Evolutionary conservation across 208 protist species (phyloP).

Genomic region (Pavlovales sp.): DNA sequence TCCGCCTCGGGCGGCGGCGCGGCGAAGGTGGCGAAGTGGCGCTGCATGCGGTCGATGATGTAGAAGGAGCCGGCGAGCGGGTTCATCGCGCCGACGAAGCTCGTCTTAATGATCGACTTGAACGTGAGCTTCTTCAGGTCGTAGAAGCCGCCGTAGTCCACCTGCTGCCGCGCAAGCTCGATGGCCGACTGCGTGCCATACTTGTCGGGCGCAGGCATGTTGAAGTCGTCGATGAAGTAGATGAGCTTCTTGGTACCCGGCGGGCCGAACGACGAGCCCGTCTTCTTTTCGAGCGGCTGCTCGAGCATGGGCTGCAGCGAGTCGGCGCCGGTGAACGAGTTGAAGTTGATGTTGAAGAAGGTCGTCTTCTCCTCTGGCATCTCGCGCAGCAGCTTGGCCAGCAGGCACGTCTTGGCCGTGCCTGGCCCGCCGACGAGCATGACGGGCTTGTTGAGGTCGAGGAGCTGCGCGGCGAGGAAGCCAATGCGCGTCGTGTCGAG

Average conservation of each 20-base stretch:
- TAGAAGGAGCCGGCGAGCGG: conserved; percentile 95
- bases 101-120: conserved; percentile 88
- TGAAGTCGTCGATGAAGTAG: conserved; percentile 97
- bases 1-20: conserved; percentile 80
- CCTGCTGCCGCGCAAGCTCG: conserved; percentile 91
- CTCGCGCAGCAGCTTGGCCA: conserved; percentile 86
- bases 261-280: conserved; percentile 86
- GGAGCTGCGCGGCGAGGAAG: conserved; percentile 84
- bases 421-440: conserved; percentile 93
- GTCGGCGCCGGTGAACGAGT: conserved; percentile 83
- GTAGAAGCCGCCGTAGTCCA: conserved; percentile 96
- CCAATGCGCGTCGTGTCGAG: conserved; percentile 88
- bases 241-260: conserved; percentile 90
- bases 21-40: conserved; percentile 92
- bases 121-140: conserved; percentile 83
- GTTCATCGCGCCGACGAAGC: conserved; percentile 95
- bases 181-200: conserved; percentile 96
- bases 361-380: conserved; percentile 78
- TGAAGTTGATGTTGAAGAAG: conserved; percentile 89
- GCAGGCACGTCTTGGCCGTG: conserved; percentile 93
- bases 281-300: conserved; percentile 90
- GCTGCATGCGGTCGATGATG: conserved; percentile 87
- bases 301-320: conserved; percentile 91
- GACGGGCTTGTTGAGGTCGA: conserved; percentile 83
- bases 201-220: conserved; percentile 96